These are phyloP conservation scores for Amanita pallidorosea DNA, from an alignment of 768 basidiomycete genomes.

Conservation along the genomic window DNA sequence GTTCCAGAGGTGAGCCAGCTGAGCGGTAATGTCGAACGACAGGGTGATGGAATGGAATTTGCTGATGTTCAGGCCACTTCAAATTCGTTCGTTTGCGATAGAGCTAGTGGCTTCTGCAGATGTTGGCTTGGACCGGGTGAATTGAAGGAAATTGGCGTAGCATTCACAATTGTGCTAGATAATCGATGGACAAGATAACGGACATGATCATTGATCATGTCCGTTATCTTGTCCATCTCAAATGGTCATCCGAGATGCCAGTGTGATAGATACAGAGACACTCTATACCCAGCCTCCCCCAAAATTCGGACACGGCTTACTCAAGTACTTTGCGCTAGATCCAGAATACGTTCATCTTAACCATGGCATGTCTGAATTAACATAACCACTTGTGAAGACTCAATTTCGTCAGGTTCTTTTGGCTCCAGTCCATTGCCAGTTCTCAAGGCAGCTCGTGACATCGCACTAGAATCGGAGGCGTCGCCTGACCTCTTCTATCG, in stretches of 20 bases:
- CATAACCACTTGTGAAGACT: not conserved
- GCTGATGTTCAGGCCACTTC: no score
- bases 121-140: no score
- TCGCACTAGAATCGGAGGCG: conserved; percentile 32
- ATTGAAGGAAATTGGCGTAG: no score
- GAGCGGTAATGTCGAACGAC: no score
- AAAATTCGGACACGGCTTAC: conserved; percentile 44
- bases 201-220: no score
- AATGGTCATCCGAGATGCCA: not conserved
- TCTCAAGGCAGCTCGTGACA: conserved; percentile 28
- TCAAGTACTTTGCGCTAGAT: conserved; percentile 45
- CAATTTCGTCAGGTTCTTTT: conserved; percentile 37
- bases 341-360: conserved; percentile 56
- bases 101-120: no score
- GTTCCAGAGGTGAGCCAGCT: no score
- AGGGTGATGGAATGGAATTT: no score
- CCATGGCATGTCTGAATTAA: conserved; percentile 30
- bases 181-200: no score
- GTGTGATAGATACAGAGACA: conserved; percentile 7
- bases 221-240: no score
- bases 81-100: no score
- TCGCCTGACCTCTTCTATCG: conserved; percentile 50
- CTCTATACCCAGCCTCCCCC: conserved; percentile 20
- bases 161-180: no score
- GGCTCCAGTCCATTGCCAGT: conserved; percentile 48